Evolutionary conservation across 2,329 filamentous ascomycete species (phyloP).

Genomic region (Eutypa lata): DNA sequence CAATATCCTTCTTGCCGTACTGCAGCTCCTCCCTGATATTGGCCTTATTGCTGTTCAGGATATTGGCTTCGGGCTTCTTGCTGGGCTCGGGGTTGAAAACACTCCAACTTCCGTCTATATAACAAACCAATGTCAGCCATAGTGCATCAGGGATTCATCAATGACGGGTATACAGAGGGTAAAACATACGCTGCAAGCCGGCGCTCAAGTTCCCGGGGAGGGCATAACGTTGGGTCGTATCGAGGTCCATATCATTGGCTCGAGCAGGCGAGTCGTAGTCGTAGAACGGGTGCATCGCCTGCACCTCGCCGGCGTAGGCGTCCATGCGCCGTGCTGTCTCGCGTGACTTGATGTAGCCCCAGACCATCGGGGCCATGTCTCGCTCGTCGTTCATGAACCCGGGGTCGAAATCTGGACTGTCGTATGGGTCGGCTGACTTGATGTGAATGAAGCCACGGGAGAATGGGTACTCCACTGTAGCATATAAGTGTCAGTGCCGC

Average conservation of each 20-base stretch:
- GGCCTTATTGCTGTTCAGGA: conserved; percentile 63
- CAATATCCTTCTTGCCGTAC: conserved; percentile 62
- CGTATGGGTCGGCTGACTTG: conserved; percentile 51
- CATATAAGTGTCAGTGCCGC: background rate
- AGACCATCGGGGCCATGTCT: conserved; percentile 82
- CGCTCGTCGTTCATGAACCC: conserved; percentile 85
- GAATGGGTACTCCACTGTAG: background rate
- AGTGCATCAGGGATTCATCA: background rate
- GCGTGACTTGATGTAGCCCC: conserved; percentile 79
- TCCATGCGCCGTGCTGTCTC: conserved; percentile 78
- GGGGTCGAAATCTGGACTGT: conserved; percentile 72
- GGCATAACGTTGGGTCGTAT: conserved; percentile 72
- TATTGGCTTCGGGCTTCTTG: conserved; percentile 40
- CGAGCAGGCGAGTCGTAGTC: conserved; percentile 66
- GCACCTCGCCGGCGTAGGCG: conserved; percentile 72
- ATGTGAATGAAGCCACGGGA: background rate
- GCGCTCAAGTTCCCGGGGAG: conserved; percentile 69
- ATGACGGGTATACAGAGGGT: background rate
- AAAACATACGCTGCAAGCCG: conserved; percentile 55
- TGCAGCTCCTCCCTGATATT: conserved; percentile 60
- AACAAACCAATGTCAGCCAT: background rate
- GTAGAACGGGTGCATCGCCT: conserved; percentile 69
- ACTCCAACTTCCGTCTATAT: conserved; percentile 62
- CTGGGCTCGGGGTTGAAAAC: conserved; percentile 53
- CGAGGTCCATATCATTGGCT: conserved; percentile 69